Percentiles rank a stretch among this genome's conserved stretches.
These are phyloP conservation scores for Tolypocladium tropicale DNA, from an alignment of 2,329 filamentous ascomycete species.

Conservation along the genomic window DNA sequence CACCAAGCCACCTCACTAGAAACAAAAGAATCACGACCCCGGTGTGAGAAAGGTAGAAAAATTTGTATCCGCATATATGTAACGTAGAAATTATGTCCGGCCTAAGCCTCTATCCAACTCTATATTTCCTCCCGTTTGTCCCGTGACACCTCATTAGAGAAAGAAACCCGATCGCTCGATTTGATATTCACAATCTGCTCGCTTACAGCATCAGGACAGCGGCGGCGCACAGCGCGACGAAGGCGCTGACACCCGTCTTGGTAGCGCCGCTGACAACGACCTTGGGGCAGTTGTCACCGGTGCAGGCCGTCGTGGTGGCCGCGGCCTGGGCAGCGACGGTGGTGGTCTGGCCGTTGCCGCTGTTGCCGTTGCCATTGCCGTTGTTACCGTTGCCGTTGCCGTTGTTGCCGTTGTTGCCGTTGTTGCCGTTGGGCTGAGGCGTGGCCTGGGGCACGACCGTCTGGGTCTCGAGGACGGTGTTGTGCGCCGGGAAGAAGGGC, in stretches of 20 bases:
- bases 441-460: neutral
- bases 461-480: neutral
- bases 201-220: slow-evolving; percentile 11
- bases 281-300: slow-evolving; percentile 4
- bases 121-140: neutral
- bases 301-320: slow-evolving; percentile 1
- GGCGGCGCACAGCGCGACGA: slow-evolving; percentile 9
- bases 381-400: neutral
- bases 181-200: neutral
- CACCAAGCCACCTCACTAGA: neutral
- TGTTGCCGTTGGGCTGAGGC: neutral
- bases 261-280: slow-evolving; percentile 7
- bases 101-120: neutral
- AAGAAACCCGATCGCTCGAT: neutral
- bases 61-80: neutral
- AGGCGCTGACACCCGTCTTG: slow-evolving; percentile 9
- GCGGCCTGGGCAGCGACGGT: slow-evolving; percentile 1
- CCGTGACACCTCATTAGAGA: neutral
- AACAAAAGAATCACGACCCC: neutral
- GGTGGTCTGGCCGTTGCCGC: slow-evolving; percentile 1
- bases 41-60: neutral
- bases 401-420: neutral
- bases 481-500: neutral
- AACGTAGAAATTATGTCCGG: neutral
- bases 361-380: neutral